Evolutionary conservation across 164 flowering plant genomes (phyloP).

Genomic region (Vitis cinerea): DNA sequence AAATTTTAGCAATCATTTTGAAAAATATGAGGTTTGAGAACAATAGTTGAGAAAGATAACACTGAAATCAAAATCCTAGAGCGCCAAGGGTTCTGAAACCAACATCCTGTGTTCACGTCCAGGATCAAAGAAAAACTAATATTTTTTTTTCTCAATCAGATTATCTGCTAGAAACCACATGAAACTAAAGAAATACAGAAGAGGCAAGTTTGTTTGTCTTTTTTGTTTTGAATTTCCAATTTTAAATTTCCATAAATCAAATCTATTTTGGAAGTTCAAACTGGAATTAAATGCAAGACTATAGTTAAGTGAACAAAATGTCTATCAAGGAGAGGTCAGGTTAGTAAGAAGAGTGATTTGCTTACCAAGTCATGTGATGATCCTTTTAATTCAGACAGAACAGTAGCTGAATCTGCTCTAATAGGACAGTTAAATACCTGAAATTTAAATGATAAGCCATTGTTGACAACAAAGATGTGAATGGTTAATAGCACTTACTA

Average conservation of each 20-base stretch:
- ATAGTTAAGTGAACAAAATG: background rate
- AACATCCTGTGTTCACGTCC: too few relatives aligned
- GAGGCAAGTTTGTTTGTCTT: too few relatives aligned
- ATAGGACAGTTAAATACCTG: slow-evolving; percentile 98
- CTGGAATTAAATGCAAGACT: background rate
- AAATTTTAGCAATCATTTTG: too few relatives aligned
- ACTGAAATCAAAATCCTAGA: too few relatives aligned
- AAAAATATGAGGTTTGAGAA: too few relatives aligned
- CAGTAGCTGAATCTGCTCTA: slow-evolving; percentile 77
- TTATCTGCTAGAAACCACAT: background rate
- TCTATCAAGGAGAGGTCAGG: background rate
- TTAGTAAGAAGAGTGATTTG: background rate
- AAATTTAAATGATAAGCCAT: slow-evolving; percentile 13
- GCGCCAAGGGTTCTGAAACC: too few relatives aligned
- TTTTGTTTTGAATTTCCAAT: too few relatives aligned
- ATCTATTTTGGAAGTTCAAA: background rate
- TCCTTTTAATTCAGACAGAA: slow-evolving; percentile 72
- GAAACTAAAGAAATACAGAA: too few relatives aligned
- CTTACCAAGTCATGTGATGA: slow-evolving; percentile 96
- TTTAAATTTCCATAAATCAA: background rate
- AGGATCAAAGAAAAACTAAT: too few relatives aligned
- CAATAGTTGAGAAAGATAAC: too few relatives aligned
- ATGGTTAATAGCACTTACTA: background rate
- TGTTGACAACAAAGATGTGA: background rate
- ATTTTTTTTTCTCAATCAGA: too few relatives aligned